phyloP scores from a whole-genome alignment of 108 stramenopile genomes.

The Nitzschia inconspicua region DNA sequence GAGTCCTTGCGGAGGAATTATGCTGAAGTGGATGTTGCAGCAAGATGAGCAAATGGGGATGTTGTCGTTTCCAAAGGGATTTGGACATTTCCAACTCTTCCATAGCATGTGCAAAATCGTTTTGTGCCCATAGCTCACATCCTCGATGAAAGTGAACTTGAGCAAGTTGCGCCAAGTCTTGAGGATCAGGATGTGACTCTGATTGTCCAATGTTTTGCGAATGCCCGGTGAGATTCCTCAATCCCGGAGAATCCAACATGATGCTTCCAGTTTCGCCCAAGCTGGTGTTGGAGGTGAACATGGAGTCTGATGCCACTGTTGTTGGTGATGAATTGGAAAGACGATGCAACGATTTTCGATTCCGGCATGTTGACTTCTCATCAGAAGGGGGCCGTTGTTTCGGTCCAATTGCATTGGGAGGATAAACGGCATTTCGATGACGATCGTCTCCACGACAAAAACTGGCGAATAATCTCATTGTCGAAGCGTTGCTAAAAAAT shows the following conservation, averaged over 20 bases:
- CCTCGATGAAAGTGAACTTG: not conserved
- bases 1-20: not conserved
- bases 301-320: not conserved
- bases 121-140: not conserved
- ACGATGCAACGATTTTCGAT: not conserved
- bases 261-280: not conserved
- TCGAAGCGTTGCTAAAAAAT: no score
- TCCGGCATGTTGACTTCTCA: not conserved
- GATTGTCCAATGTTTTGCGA: not conserved
- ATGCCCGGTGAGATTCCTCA: not conserved
- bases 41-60: no score
- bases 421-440: no score
- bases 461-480: no score
- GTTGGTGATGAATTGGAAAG: not conserved
- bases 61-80: no score
- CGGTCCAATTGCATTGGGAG: no score
- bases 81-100: constrained; percentile 2
- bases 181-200: not conserved
- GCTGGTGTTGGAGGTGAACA: not conserved
- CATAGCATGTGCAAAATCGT: not conserved
- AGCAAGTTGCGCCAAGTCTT: not conserved
- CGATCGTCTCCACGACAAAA: no score
- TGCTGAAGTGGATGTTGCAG: no score
- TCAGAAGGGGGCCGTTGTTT: not conserved
- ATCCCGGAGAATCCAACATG: not conserved